Evolutionary conservation across 305 asterid genomes (phyloP), one percentile per base, ranked within the genome.

Genomic region (Withania somnifera): DNA sequence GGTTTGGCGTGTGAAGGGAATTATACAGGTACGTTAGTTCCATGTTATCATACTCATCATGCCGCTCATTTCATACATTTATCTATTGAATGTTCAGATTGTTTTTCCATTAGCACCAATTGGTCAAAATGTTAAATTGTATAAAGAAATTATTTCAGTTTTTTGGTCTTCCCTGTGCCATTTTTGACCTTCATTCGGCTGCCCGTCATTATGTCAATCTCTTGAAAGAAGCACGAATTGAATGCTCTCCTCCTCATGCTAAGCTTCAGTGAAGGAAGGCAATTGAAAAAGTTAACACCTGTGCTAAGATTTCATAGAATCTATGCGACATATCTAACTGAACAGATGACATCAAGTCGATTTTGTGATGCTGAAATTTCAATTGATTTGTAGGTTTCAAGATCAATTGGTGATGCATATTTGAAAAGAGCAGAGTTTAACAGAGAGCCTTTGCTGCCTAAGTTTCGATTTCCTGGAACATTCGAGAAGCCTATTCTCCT

Each of bases 1-100:
- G 36, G 98, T 94, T 77, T 96, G 99, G 99, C 98, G 98, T 0
- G 99, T 96, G 8, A 96, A 93, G 89, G 98, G 99, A 34, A 85
- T 96, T 82, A 94, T 96, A 82, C 99, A 96, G 97, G 99, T 96
- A 84, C n/a, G n/a, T n/a, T n/a, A n/a, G n/a, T n/a, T n/a, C n/a
- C n/a, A n/a, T n/a, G n/a, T n/a, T n/a, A n/a, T n/a, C n/a, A n/a
- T n/a, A n/a, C n/a, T n/a, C n/a, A n/a, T n/a, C n/a, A n/a, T n/a
- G n/a, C n/a, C n/a, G n/a, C n/a, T n/a, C n/a, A n/a, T n/a, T n/a
- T n/a, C n/a, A n/a, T n/a, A n/a, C n/a, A n/a, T n/a, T n/a, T n/a
- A n/a, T n/a, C n/a, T n/a, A n/a, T n/a, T n/a, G n/a, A n/a, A n/a
- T n/a, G n/a, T n/a, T n/a, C n/a, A 20, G 42, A 36, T 83, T 40